These are phyloP conservation scores for Malus hybrid DNA, from an alignment of 331 rosid genomes.

Conservation along the genomic window DNA sequence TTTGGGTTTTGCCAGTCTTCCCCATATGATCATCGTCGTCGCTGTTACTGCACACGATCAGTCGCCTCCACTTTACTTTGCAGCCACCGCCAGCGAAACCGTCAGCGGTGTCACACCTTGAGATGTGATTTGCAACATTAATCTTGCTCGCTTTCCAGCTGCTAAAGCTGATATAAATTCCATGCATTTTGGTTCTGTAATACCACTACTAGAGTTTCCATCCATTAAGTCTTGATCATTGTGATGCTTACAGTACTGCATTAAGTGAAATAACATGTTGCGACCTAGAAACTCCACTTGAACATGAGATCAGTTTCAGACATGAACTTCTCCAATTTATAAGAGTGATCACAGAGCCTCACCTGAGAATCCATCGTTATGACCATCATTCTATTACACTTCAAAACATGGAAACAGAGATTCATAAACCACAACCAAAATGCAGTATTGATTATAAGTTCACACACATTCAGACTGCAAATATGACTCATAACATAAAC, in stretches of 20 bases:
- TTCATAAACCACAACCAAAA: no score
- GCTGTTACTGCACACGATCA: constrained; percentile 1
- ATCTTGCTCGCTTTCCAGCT: constrained; percentile 16
- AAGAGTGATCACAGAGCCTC: no score
- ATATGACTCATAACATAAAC: no score
- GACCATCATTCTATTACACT: no score
- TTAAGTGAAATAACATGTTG: no score
- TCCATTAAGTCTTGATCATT: neutral
- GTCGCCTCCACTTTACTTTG: constrained; percentile 23
- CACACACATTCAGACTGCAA: no score
- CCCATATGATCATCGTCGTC: neutral
- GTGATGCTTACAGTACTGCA: neutral
- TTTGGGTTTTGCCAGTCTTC: neutral
- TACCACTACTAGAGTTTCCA: neutral
- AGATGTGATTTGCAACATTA: constrained; percentile 8
- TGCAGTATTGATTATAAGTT: no score
- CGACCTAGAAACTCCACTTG: no score
- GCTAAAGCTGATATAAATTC: constrained; percentile 21
- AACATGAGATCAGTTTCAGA: no score
- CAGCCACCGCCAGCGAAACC: constrained; percentile 11
- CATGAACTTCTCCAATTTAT: no score
- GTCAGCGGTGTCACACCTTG: constrained; percentile 14
- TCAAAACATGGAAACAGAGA: no score
- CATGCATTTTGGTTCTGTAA: constrained; percentile 8
- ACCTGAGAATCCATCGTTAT: no score